phyloP scores from a whole-genome alignment of 1,284 basidiomycete genomes.

The Xerocomus nothofagi region DNA sequence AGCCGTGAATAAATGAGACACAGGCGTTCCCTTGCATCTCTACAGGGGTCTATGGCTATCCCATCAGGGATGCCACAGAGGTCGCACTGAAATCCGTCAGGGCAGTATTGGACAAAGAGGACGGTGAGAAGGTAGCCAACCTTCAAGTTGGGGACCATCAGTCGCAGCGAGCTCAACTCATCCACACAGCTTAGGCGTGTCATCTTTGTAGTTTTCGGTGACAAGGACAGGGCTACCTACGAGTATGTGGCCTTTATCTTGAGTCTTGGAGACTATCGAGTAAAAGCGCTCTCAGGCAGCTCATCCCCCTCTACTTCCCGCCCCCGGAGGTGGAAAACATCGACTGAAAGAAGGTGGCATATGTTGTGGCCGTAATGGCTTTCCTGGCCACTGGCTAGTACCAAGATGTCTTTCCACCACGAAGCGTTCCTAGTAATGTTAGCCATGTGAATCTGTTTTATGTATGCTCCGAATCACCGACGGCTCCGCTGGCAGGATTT shows the following conservation, averaged over 20 bases:
- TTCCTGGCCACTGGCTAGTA: not conserved
- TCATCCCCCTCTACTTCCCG: conserved; percentile 63
- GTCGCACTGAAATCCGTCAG: conserved; percentile 65
- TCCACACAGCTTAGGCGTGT: conserved; percentile 68
- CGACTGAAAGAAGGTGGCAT: not conserved
- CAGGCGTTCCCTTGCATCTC: conserved; percentile 82
- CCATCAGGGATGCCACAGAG: conserved; percentile 67
- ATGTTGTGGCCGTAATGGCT: not conserved
- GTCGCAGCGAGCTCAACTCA: not conserved
- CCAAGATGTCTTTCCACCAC: not conserved
- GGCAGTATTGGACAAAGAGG: conserved; percentile 55
- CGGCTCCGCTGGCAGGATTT: not conserved
- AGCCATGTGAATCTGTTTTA: not conserved
- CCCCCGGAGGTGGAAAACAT: not conserved
- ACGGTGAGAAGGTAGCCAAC: conserved; percentile 47
- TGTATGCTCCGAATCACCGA: no score
- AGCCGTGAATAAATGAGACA: not conserved
- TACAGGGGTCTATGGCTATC: conserved; percentile 80
- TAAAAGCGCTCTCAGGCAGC: conserved; percentile 37
- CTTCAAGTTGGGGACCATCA: not conserved
- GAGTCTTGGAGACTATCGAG: not conserved
- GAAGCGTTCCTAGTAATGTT: not conserved
- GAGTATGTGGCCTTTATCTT: conserved; percentile 45
- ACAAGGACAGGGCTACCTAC: conserved; percentile 63
- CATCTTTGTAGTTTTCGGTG: conserved; percentile 71